A percentile compares a stretch with the other conserved stretches of the same genome.
Evolutionary conservation across 768 basidiomycete genomes (phyloP).

Genomic region (Podaxis rugospora): DNA sequence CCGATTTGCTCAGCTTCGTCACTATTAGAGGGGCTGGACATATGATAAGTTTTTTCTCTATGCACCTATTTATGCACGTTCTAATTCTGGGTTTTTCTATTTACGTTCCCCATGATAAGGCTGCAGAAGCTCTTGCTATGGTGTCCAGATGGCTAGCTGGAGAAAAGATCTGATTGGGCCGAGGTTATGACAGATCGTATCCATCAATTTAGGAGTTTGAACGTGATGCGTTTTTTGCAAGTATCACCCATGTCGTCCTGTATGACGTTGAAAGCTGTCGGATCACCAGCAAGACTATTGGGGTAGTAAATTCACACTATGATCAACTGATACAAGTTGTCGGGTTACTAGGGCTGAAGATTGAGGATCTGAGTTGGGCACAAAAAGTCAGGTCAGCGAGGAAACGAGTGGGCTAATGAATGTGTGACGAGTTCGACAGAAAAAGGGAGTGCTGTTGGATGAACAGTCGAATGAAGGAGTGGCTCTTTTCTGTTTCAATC

Average conservation of each 20-base stretch:
- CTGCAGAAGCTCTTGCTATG: slow-evolving; percentile 58
- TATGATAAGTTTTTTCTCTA: slow-evolving; percentile 42
- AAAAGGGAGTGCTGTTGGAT: neutral
- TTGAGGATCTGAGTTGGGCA: neutral
- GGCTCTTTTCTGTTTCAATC: no score
- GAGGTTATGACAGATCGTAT: slow-evolving; percentile 3
- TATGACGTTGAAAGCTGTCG: neutral
- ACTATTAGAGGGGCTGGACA: slow-evolving; percentile 45
- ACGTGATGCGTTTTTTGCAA: neutral
- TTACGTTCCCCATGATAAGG: slow-evolving; percentile 67
- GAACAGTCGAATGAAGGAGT: no score
- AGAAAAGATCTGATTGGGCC: slow-evolving; percentile 27
- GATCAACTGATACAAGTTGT: neutral
- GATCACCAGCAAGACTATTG: neutral
- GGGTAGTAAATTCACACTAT: neutral
- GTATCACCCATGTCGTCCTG: neutral
- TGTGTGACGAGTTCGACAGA: no score
- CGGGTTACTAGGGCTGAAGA: neutral
- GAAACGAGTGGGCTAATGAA: no score
- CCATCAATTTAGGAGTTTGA: slow-evolving; percentile 1
- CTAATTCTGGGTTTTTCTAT: slow-evolving; percentile 18
- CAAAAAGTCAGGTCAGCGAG: no score
- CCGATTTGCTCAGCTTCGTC: slow-evolving; percentile 37
- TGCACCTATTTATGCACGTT: neutral
- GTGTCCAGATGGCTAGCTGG: slow-evolving; percentile 59